Conservation (phyloP, 306 rosid species). For the Glycyrrhiza uralensis region DNA sequence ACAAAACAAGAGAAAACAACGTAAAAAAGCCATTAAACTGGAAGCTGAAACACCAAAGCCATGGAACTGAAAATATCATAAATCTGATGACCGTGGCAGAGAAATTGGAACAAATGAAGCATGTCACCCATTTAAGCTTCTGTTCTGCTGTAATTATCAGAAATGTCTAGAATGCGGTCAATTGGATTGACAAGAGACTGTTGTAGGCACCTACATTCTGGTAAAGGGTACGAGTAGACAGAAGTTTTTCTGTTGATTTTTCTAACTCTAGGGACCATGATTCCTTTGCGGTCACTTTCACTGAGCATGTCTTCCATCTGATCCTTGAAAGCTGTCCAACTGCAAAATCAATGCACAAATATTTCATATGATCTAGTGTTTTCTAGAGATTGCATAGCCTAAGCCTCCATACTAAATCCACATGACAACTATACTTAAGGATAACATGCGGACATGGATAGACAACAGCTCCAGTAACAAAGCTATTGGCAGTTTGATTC, state of each 20-base stretch:
- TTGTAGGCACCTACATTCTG: constrained; percentile 90
- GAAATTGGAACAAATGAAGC: constrained; percentile 19
- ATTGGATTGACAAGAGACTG: constrained; percentile 37
- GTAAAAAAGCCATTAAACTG: constrained; percentile 18
- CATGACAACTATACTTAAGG: background rate
- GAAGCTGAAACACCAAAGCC: constrained; percentile 27
- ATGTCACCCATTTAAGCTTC: constrained; percentile 22
- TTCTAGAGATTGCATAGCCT: constrained; percentile 11
- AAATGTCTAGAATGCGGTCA: constrained; percentile 30
- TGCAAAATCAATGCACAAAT: constrained; percentile 39
- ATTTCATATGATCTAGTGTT: constrained; percentile 16
- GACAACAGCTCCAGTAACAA: background rate
- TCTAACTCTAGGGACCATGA: constrained; percentile 83
- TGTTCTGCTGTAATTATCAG: constrained; percentile 20
- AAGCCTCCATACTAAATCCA: constrained; percentile 1
- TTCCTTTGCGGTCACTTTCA: constrained; percentile 91
- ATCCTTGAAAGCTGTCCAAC: constrained; percentile 84
- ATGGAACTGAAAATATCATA: background rate
- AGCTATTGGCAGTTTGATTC: background rate
- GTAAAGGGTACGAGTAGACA: constrained; percentile 83
- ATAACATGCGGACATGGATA: constrained; percentile 5
- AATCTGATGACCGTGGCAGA: background rate
- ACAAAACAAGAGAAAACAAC: constrained; percentile 26
- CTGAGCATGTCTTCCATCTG: constrained; percentile 80
- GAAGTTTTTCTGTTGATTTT: constrained; percentile 89